A percentile compares a stretch with the other conserved stretches of the same genome.
phyloP scores from a whole-genome alignment of 768 basidiomycete species.

The Suillus tomentosus region DNA sequence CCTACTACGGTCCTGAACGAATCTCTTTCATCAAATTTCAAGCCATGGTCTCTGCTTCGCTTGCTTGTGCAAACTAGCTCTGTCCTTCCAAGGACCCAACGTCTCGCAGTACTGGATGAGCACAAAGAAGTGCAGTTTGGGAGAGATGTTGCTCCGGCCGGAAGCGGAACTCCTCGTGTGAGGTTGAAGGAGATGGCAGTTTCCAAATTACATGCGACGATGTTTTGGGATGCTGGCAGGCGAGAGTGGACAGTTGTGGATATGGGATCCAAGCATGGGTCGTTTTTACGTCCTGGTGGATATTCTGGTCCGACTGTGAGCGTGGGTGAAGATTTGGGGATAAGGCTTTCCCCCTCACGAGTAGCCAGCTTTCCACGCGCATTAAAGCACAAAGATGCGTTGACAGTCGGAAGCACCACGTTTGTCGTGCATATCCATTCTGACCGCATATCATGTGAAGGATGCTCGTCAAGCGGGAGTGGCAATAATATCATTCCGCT shows the following conservation, averaged over 20 bases:
- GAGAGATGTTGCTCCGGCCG: slow-evolving; percentile 58
- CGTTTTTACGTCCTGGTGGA: slow-evolving; percentile 49
- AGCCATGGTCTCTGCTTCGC: slow-evolving; percentile 31
- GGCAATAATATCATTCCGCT: slow-evolving; percentile 57
- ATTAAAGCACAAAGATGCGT: slow-evolving; percentile 61
- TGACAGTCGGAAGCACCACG: slow-evolving; percentile 71
- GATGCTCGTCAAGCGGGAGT: slow-evolving; percentile 53
- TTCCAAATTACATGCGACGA: slow-evolving; percentile 77
- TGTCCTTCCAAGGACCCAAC: slow-evolving; percentile 52
- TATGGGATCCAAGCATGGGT: slow-evolving; percentile 86
- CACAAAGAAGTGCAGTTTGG: slow-evolving; percentile 73
- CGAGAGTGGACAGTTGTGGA: slow-evolving; percentile 76
- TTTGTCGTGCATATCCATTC: slow-evolving; percentile 73
- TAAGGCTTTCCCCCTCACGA: slow-evolving; percentile 64
- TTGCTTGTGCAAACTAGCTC: slow-evolving; percentile 38
- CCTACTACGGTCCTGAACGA: slow-evolving; percentile 9
- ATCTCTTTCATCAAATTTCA: slow-evolving; percentile 26
- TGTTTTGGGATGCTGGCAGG: slow-evolving; percentile 65
- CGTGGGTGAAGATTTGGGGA: slow-evolving; percentile 30
- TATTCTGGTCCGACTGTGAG: slow-evolving; percentile 23
- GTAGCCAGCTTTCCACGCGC: slow-evolving; percentile 68
- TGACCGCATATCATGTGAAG: slow-evolving; percentile 58
- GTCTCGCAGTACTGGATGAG: slow-evolving; percentile 63
- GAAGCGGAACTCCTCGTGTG: slow-evolving; percentile 58
- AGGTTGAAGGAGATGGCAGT: slow-evolving; percentile 85